phyloP scores from a whole-genome alignment of 192 early-diverging fungal species.

The Coemansia sp. region DNA sequence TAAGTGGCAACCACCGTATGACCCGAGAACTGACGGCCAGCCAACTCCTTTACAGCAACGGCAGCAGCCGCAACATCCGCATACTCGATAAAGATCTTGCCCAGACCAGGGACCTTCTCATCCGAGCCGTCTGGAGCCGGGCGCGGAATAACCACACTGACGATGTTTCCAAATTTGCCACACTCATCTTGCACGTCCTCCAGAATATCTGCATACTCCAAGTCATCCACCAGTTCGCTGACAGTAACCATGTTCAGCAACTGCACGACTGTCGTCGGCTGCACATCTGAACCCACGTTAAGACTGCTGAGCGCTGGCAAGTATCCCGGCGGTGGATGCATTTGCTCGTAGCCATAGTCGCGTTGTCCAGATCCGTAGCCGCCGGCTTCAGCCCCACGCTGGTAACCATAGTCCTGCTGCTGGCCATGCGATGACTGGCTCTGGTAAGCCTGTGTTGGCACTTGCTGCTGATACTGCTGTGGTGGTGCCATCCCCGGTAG shows the following conservation, averaged over 20 bases:
- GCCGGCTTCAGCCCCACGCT: neutral
- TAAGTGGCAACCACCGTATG: slow-evolving; percentile 91
- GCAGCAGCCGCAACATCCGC: slow-evolving; percentile 61
- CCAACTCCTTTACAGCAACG: slow-evolving; percentile 76
- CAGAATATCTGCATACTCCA: slow-evolving; percentile 88
- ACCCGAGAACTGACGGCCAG: slow-evolving; percentile 92
- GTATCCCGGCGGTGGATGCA: slow-evolving; percentile 12
- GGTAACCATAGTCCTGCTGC: slow-evolving; percentile 24
- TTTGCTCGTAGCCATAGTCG: slow-evolving; percentile 19
- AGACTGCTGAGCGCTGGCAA: neutral
- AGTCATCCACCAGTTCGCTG: slow-evolving; percentile 82
- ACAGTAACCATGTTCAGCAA: slow-evolving; percentile 94
- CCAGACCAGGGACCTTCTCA: slow-evolving; percentile 66
- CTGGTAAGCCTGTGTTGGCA: slow-evolving; percentile 36
- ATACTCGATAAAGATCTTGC: slow-evolving; percentile 94
- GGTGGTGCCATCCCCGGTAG: slow-evolving; percentile 1
- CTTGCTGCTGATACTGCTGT: slow-evolving; percentile 20
- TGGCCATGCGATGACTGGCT: slow-evolving; percentile 9
- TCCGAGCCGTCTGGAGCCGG: slow-evolving; percentile 56
- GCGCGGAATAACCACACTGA: slow-evolving; percentile 82
- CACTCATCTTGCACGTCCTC: slow-evolving; percentile 94
- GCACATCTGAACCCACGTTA: slow-evolving; percentile 9
- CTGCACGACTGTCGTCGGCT: slow-evolving; percentile 82
- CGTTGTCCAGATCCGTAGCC: neutral
- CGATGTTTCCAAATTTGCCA: slow-evolving; percentile 80